Evolutionary conservation across 1,139 yeast species (phyloP).

Genomic region (Arxiozyma slooffiae): DNA sequence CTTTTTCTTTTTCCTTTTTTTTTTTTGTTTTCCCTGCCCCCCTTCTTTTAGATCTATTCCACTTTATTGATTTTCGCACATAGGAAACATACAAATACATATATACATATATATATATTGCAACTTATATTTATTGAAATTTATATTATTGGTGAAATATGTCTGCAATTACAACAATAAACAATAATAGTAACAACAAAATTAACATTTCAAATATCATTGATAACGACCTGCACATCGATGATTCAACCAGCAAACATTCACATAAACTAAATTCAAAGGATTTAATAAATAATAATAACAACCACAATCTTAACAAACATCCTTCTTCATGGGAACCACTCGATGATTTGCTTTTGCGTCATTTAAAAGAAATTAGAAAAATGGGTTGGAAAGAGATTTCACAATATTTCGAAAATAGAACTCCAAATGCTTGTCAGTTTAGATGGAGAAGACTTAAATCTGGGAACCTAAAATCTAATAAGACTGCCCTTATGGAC

Average conservation of each 20-base stretch:
- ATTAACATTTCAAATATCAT: neutral
- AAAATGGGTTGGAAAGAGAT: constrained; percentile 73
- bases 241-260: neutral
- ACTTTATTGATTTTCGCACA: too few relatives aligned
- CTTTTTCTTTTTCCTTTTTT: too few relatives aligned
- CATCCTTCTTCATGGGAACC: constrained; percentile 74
- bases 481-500: constrained; percentile 33
- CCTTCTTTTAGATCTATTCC: too few relatives aligned
- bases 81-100: neutral
- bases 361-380: constrained; percentile 62
- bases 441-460: constrained; percentile 67
- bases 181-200: neutral
- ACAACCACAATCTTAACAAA: constrained; percentile 8
- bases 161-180: neutral
- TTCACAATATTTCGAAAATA: constrained; percentile 52
- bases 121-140: too few relatives aligned
- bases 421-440: constrained; percentile 74
- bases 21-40: too few relatives aligned
- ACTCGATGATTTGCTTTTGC: constrained; percentile 54
- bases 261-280: neutral
- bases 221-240: neutral
- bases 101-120: too few relatives aligned
- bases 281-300: neutral
- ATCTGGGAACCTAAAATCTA: constrained; percentile 54
- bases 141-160: neutral